phyloP scores from a whole-genome alignment of 768 basidiomycete species.

The Plicaturopsis crispa region DNA sequence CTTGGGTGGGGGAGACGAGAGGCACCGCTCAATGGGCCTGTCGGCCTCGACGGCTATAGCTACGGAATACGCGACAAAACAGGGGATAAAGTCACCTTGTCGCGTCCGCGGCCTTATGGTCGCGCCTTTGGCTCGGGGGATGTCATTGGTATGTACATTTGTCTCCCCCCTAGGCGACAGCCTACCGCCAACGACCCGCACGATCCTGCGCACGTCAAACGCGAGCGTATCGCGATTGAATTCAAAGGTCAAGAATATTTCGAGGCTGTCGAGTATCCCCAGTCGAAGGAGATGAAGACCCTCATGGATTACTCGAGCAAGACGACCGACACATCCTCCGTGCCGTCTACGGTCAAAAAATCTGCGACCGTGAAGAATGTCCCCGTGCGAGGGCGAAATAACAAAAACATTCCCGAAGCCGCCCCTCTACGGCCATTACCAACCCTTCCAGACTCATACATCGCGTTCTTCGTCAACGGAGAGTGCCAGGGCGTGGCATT shows the following conservation, averaged over 20 bases:
- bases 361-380: constrained; percentile 59
- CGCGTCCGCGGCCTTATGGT: constrained; percentile 76
- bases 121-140: constrained; percentile 71
- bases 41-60: constrained; percentile 88
- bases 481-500: constrained; percentile 79
- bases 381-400: constrained; percentile 47
- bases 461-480: constrained; percentile 93
- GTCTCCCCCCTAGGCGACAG: constrained; percentile 62
- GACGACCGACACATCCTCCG: constrained; percentile 42
- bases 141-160: constrained; percentile 90
- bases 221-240: constrained; percentile 89
- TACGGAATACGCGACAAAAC: constrained; percentile 89
- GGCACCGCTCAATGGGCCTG: constrained; percentile 88
- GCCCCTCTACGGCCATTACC: constrained; percentile 59
- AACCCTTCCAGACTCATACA: constrained; percentile 57
- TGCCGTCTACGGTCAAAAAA: constrained; percentile 56
- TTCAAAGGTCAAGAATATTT: constrained; percentile 98
- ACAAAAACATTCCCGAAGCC: constrained; percentile 25
- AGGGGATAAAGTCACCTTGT: constrained; percentile 85
- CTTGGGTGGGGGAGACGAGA: constrained; percentile 91
- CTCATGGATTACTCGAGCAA: constrained; percentile 76
- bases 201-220: constrained; percentile 77
- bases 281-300: constrained; percentile 86
- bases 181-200: constrained; percentile 54
- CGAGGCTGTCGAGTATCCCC: constrained; percentile 84